These are phyloP conservation scores for Grosmannia huntii DNA, from an alignment of 2,329 filamentous ascomycete genomes.

Conservation along the genomic window DNA sequence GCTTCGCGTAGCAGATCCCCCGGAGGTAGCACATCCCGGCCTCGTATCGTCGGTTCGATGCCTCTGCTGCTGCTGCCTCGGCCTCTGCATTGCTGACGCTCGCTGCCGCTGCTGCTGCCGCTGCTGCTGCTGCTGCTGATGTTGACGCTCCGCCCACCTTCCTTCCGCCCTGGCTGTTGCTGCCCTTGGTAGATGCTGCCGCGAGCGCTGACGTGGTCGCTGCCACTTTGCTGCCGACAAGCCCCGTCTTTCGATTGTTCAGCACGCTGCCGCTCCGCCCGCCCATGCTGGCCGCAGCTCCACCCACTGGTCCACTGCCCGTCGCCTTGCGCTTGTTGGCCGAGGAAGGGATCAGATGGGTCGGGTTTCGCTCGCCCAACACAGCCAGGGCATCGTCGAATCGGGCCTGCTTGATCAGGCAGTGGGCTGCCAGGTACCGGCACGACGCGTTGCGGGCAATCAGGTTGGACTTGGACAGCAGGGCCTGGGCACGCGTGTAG, in stretches of 20 bases:
- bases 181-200: too few species aligned
- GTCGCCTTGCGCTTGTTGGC: slow-evolving; percentile 52
- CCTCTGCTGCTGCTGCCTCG: slow-evolving; percentile 9
- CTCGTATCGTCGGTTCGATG: slow-evolving; percentile 65
- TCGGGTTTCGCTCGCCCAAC: slow-evolving; percentile 88
- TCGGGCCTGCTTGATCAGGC: slow-evolving; percentile 81
- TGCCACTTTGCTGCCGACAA: not conserved
- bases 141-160: too few species aligned
- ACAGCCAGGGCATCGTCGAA: slow-evolving; percentile 79
- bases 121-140: too few species aligned
- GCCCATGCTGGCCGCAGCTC: not conserved
- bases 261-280: not conserved
- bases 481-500: slow-evolving; percentile 79
- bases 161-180: too few species aligned
- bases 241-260: slow-evolving; percentile 10
- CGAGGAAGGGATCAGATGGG: slow-evolving; percentile 62
- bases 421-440: slow-evolving; percentile 85
- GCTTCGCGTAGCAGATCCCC: slow-evolving; percentile 88
- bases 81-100: not conserved
- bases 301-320: slow-evolving; percentile 1
- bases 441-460: slow-evolving; percentile 72
- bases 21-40: slow-evolving; percentile 95
- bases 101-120: too few species aligned
- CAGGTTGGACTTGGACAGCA: slow-evolving; percentile 74
- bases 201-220: too few species aligned